A percentile compares a stretch with the other conserved stretches of the same genome.
Evolutionary conservation across 1,284 basidiomycete species (phyloP).

Genomic region (Austroboletus niveus): DNA sequence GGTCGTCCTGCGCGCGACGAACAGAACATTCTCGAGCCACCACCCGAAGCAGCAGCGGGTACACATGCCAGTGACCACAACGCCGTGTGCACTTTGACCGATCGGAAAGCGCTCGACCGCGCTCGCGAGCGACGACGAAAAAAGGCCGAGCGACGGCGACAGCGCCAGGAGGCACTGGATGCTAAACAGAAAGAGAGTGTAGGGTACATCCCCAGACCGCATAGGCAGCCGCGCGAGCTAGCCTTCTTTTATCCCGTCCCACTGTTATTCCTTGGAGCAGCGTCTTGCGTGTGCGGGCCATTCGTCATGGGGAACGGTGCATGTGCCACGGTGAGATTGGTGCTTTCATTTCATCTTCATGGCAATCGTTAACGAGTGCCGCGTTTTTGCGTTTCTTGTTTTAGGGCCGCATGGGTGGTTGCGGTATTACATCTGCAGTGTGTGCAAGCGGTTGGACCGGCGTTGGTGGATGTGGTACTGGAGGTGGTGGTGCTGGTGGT

Average conservation of each 20-base stretch:
- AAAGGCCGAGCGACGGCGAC: conserved; percentile 20
- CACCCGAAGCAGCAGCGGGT: conserved; percentile 30
- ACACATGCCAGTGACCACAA: conserved; percentile 51
- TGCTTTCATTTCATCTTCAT: not conserved
- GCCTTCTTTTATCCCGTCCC: conserved; percentile 39
- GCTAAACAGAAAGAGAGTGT: not conserved
- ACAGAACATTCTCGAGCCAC: conserved; percentile 16
- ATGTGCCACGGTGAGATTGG: conserved; percentile 10
- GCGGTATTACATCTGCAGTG: not conserved
- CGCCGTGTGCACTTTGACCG: conserved; percentile 35
- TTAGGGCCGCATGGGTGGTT: not conserved
- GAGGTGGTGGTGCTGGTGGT: conserved; percentile 1
- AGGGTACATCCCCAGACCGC: not conserved
- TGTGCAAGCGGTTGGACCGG: not conserved
- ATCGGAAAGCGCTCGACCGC: conserved; percentile 12
- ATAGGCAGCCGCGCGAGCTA: conserved; percentile 15
- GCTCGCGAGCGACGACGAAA: conserved; percentile 20
- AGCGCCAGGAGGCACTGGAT: conserved; percentile 6
- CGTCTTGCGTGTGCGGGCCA: conserved; percentile 18
- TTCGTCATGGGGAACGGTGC: conserved; percentile 14
- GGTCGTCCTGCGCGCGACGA: conserved; percentile 13
- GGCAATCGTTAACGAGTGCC: not conserved
- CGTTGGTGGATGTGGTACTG: not conserved
- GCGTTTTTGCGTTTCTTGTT: not conserved
- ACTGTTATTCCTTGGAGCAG: conserved; percentile 19